Base-by-base conservation (phyloP, 805 yeast species). In the Myxozyma lipomycoides region DNA sequence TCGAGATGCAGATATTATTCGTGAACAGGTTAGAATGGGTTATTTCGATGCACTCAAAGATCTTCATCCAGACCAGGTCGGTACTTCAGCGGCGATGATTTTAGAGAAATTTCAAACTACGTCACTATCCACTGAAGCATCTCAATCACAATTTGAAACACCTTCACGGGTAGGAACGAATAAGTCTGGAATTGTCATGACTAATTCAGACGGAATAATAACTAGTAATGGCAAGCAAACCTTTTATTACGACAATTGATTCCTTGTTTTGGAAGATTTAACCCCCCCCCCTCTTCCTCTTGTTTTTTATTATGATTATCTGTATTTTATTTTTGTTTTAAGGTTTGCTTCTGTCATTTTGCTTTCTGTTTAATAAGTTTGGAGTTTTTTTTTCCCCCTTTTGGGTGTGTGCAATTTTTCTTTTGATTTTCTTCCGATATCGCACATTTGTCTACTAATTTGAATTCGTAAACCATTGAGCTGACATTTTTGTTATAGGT, bases 1-100 rank as follows among this genome's bases (percentile, higher is more conserved):
- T 2, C 64, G 69, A 35, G 93, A 85, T 62, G 74, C 82, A 41
- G 95, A 86, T 61, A 79, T 84, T 48, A 72, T 86, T 43, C 73
- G 93, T 48, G 93, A 84, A 60, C 67, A 76, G 54, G 79, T 76
- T 52, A 67, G 69, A 12, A 61, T 68, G 50, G 86, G 87, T 5
- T 76, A 70, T 46, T 83, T 72, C 61, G 68, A 65, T 32, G 43
- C 58, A 36, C 46, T 60, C 15, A 37, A 45, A 9, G 47, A 49
- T 40, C 9, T 54, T 10, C 50, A 54, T 17, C 55, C 58, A 5
- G 55, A 49, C 17, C 42, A 38, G 34, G 34, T 48, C 25, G 52
- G 41, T 21, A 44, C 41, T 3, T 19, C 40, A n/a, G 30, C 45
- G 21, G 23, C 34, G 30, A n/a, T n/a, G n/a, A n/a, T n/a, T n/a